phyloP scores from a whole-genome alignment of 2,329 filamentous ascomycete genomes.

The Passalora sequoiae region DNA sequence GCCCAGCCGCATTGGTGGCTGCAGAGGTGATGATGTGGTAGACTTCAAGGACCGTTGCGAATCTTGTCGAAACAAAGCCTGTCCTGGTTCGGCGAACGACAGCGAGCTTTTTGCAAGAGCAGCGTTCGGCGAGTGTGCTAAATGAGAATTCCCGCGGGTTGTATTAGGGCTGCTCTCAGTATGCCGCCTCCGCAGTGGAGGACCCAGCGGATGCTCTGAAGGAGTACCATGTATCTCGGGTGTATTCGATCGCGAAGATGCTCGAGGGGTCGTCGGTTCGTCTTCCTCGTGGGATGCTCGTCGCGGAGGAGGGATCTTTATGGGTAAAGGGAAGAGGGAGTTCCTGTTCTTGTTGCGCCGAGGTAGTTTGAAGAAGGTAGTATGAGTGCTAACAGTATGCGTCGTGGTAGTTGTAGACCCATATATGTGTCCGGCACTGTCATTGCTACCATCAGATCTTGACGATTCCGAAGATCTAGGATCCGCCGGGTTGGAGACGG shows the following conservation, averaged over 20 bases:
- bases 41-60: slow-evolving; percentile 65
- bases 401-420: slow-evolving; percentile 56
- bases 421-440: slow-evolving; percentile 52
- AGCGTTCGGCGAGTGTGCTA: slow-evolving; percentile 42
- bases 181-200: slow-evolving; percentile 23
- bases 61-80: slow-evolving; percentile 53
- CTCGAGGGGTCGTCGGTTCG: slow-evolving; percentile 35
- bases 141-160: slow-evolving; percentile 16
- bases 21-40: slow-evolving; percentile 50
- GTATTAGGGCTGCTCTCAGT: slow-evolving; percentile 27
- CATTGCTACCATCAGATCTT: slow-evolving; percentile 68
- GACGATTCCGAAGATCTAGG: slow-evolving; percentile 75
- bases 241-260: slow-evolving; percentile 30
- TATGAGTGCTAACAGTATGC: slow-evolving; percentile 55
- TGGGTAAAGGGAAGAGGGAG: slow-evolving; percentile 82
- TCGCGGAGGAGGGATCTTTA: slow-evolving; percentile 57
- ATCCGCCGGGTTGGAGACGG: slow-evolving; percentile 42
- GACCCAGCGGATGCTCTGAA: slow-evolving; percentile 15
- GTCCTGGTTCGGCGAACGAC: slow-evolving; percentile 44
- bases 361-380: slow-evolving; percentile 74
- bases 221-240: slow-evolving; percentile 19
- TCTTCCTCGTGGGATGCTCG: slow-evolving; percentile 38
- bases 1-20: slow-evolving; percentile 55
- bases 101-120: slow-evolving; percentile 46
- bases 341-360: slow-evolving; percentile 70